These are phyloP conservation scores for Calonectria leucothoes DNA, from an alignment of 2,329 filamentous ascomycete genomes.

Conservation along the genomic window DNA sequence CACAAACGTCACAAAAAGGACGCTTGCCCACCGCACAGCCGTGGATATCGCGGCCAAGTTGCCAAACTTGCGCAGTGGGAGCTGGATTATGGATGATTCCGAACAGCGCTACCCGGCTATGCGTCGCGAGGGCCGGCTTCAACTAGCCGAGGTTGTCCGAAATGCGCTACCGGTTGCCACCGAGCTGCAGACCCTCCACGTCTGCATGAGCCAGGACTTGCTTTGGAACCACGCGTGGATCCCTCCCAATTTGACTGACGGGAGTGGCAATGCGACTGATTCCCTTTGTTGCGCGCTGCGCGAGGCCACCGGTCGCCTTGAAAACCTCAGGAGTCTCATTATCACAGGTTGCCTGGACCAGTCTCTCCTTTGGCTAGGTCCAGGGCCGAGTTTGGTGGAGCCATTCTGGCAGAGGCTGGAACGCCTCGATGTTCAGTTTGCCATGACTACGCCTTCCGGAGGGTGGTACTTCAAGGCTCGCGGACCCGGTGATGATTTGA, in stretches of 20 bases:
- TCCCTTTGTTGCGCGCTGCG: constrained; percentile 22
- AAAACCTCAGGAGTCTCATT: constrained; percentile 22
- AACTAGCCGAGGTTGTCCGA: constrained; percentile 23
- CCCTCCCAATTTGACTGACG: constrained; percentile 18
- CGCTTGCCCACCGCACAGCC: constrained; percentile 20
- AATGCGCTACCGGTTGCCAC: constrained; percentile 18
- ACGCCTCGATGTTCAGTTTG: constrained; percentile 27
- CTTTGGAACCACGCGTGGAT: constrained; percentile 33
- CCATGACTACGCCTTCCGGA: constrained; percentile 30
- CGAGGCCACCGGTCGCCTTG: constrained; percentile 16
- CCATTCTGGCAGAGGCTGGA: constrained; percentile 31
- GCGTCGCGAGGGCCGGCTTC: constrained; percentile 22
- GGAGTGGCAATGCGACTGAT: constrained; percentile 17
- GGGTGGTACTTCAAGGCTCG: constrained; percentile 31
- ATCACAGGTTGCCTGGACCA: constrained; percentile 27
- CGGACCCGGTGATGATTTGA: constrained; percentile 19
- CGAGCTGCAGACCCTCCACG: constrained; percentile 21
- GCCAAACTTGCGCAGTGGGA: constrained; percentile 24
- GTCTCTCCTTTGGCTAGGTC: constrained; percentile 28
- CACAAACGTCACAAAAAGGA: constrained; percentile 23
- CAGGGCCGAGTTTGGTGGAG: constrained; percentile 12
- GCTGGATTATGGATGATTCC: constrained; percentile 25
- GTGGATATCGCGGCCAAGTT: constrained; percentile 28
- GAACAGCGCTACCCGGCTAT: constrained; percentile 27
- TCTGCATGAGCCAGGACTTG: constrained; percentile 29